A percentile compares a stretch with the other conserved stretches of the same genome.
Conservation (phyloP, 495 filamentous ascomycete species). For the Lophiotrema nucula region DNA sequence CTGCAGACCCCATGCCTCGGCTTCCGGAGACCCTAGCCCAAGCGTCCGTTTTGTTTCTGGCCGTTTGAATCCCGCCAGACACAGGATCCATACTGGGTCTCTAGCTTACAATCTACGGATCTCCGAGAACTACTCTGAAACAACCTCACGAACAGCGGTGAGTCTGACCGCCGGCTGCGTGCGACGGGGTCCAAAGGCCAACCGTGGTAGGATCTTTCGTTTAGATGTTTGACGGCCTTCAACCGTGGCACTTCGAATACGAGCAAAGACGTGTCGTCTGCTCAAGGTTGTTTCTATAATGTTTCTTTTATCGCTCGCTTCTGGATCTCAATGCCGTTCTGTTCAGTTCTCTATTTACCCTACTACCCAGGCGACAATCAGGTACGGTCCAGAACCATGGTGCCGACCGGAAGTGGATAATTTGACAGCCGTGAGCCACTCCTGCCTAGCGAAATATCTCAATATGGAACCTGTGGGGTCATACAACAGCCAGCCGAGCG, state of each 20-base stretch:
- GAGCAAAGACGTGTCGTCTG: constrained; percentile 11
- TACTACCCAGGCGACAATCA: background rate
- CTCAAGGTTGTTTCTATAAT: constrained; percentile 18
- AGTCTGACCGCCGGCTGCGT: background rate
- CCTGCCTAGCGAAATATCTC: background rate
- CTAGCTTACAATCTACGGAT: background rate
- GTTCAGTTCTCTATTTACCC: constrained; percentile 19
- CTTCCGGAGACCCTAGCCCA: too few relatives aligned
- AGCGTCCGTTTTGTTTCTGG: background rate
- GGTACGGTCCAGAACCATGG: constrained; percentile 18
- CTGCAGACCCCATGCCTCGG: too few relatives aligned
- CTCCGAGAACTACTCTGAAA: background rate
- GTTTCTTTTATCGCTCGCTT: constrained; percentile 24
- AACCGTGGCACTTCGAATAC: too few relatives aligned
- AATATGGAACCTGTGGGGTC: constrained; percentile 12
- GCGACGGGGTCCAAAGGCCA: too few relatives aligned
- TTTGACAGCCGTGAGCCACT: background rate
- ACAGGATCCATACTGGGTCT: background rate
- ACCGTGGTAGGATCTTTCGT: too few relatives aligned
- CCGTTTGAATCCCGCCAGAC: background rate
- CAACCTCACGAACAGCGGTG: background rate
- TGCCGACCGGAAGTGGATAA: constrained; percentile 17
- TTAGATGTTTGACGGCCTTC: too few relatives aligned
- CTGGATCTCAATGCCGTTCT: constrained; percentile 7
- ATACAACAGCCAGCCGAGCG: constrained; percentile 15